A percentile compares a stretch with the other conserved stretches of the same genome.
phyloP scores from a whole-genome alignment of 192 early-diverging fungal genomes.

The Podila verticillata region DNA sequence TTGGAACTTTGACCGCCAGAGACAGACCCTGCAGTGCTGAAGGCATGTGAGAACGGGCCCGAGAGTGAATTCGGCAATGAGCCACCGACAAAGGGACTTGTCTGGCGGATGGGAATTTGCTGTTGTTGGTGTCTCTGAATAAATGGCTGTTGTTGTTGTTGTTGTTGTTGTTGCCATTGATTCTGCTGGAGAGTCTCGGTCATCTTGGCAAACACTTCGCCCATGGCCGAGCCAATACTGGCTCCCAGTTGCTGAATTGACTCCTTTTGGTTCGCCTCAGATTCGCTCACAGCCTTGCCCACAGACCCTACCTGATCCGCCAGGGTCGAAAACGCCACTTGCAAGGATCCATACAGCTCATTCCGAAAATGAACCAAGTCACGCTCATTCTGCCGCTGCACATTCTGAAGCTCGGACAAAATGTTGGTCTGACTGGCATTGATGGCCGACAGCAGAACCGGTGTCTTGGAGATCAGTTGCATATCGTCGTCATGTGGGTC shows the following conservation, averaged over 20 bases:
- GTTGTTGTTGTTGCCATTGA: constrained; percentile 18
- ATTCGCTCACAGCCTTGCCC: constrained; percentile 26
- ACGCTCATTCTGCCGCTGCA: constrained; percentile 17
- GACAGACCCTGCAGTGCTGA: neutral
- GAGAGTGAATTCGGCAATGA: constrained; percentile 9
- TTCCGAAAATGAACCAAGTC: constrained; percentile 38
- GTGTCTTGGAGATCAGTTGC: constrained; percentile 25
- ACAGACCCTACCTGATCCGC: constrained; percentile 41
- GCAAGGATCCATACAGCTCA: constrained; percentile 34
- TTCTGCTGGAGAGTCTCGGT: constrained; percentile 33
- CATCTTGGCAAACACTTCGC: constrained; percentile 33
- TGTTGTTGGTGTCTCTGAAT: neutral
- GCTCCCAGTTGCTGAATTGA: constrained; percentile 25
- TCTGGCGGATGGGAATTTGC: neutral
- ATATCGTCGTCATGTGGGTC: constrained; percentile 21
- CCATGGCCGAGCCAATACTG: constrained; percentile 34
- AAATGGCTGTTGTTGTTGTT: neutral
- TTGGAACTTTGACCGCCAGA: neutral
- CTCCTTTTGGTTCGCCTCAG: constrained; percentile 27
- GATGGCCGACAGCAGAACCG: constrained; percentile 38
- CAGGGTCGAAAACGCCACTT: constrained; percentile 35
- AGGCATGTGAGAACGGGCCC: neutral
- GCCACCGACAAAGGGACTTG: too few species aligned
- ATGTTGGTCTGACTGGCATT: constrained; percentile 50
- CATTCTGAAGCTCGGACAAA: constrained; percentile 32